phyloP scores from a whole-genome alignment of 1,284 basidiomycete genomes.

The Leccinum fallax region DNA sequence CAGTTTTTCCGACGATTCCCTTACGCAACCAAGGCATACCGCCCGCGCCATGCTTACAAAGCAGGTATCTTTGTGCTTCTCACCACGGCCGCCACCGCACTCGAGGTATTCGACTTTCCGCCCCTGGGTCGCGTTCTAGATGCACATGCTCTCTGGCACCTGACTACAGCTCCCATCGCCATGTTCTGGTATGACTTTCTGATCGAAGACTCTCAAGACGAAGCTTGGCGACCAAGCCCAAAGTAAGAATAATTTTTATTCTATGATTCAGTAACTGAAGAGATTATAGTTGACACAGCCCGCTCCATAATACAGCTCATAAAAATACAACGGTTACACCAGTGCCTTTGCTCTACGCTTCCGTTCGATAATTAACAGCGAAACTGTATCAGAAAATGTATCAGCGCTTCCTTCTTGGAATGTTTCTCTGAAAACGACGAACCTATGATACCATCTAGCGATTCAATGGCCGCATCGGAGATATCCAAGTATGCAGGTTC shows the following conservation, averaged over 20 bases:
- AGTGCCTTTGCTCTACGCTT: constrained; percentile 16
- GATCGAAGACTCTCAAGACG: constrained; percentile 65
- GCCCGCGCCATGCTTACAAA: constrained; percentile 54
- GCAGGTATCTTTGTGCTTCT: constrained; percentile 66
- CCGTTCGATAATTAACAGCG: constrained; percentile 23
- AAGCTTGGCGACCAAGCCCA: constrained; percentile 45
- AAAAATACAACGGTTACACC: constrained; percentile 5
- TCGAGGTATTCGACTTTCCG: constrained; percentile 94
- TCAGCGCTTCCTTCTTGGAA: constrained; percentile 6
- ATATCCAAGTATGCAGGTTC: constrained; percentile 43
- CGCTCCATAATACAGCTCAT: neutral
- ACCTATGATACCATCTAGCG: constrained; percentile 43
- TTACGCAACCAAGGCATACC: constrained; percentile 50
- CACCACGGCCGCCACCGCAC: constrained; percentile 75
- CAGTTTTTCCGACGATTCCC: constrained; percentile 58
- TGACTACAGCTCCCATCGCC: constrained; percentile 81
- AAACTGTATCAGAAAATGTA: constrained; percentile 16
- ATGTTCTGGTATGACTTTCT: constrained; percentile 86
- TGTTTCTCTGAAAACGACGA: constrained; percentile 9
- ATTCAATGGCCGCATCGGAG: constrained; percentile 37
- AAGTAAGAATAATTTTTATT: constrained; percentile 21
- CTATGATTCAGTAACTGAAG: constrained; percentile 11
- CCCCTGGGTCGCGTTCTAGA: constrained; percentile 81
- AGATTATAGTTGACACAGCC: constrained; percentile 20
- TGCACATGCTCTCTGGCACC: constrained; percentile 95